phyloP scores from a whole-genome alignment of 2,329 filamentous ascomycete species.

The Pseudogymnoascus destructans region DNA sequence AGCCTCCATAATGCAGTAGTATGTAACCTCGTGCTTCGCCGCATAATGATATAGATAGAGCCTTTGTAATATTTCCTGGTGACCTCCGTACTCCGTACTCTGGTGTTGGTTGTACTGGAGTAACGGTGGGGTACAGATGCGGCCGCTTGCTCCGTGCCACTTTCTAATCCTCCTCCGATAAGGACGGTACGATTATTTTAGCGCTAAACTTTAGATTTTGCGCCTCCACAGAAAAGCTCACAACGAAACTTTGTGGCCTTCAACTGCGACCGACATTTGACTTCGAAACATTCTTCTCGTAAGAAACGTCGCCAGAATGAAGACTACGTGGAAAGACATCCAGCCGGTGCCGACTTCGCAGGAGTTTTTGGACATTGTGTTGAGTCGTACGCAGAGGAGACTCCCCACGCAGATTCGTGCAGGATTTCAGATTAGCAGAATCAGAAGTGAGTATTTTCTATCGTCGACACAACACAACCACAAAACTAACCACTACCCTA shows the following conservation, averaged over 20 bases:
- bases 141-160: slow-evolving; percentile 5
- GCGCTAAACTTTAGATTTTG: slow-evolving; percentile 11
- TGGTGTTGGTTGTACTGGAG: neutral
- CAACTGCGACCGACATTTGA: slow-evolving; percentile 8
- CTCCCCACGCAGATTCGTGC: slow-evolving; percentile 91
- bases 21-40: neutral
- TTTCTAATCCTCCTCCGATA: neutral
- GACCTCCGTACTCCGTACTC: no score
- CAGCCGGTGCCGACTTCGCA: slow-evolving; percentile 80
- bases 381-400: slow-evolving; percentile 83
- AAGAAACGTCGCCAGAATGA: slow-evolving; percentile 32
- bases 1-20: neutral
- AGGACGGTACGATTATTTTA: slow-evolving; percentile 10
- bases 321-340: slow-evolving; percentile 62
- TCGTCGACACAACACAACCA: neutral
- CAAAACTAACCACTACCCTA: slow-evolving; percentile 25
- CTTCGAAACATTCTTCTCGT: slow-evolving; percentile 7
- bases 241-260: slow-evolving; percentile 10
- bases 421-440: slow-evolving; percentile 92
- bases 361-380: slow-evolving; percentile 95
- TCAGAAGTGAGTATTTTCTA: slow-evolving; percentile 40
- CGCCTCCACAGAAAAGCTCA: slow-evolving; percentile 9
- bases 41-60: neutral
- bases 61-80: neutral
- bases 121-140: neutral